phyloP scores from a whole-genome alignment of 495 filamentous ascomycete species.

The Penicillium argentinense region DNA sequence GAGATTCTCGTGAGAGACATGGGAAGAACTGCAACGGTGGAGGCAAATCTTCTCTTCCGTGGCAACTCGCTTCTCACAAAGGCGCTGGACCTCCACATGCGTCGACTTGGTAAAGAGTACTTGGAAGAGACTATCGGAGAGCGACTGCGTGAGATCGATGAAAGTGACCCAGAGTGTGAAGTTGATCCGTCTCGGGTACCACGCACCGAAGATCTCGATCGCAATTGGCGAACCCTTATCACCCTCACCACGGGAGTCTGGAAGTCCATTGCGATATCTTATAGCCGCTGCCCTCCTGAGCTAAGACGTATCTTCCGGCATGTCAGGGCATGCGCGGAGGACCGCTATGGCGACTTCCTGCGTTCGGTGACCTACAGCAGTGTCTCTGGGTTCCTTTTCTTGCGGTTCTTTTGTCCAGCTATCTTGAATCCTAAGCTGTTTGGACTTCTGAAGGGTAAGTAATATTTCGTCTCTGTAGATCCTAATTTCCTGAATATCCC shows the following conservation, averaged over 20 bases:
- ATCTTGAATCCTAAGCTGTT: constrained; percentile 97
- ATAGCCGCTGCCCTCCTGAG: constrained; percentile 75
- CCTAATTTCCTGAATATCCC: background rate
- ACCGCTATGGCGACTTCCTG: constrained; percentile 94
- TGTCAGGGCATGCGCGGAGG: constrained; percentile 89
- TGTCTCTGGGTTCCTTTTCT: constrained; percentile 93
- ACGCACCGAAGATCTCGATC: constrained; percentile 69
- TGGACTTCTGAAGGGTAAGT: constrained; percentile 75
- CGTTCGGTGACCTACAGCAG: constrained; percentile 93
- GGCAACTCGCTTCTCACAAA: constrained; percentile 96
- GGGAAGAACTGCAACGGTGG: constrained; percentile 58
- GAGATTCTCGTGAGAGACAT: constrained; percentile 61
- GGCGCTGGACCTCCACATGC: constrained; percentile 92
- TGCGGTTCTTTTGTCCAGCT: constrained; percentile 94
- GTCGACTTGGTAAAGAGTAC: constrained; percentile 89
- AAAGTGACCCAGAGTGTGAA: constrained; percentile 87
- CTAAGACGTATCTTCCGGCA: constrained; percentile 87
- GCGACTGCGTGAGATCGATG: constrained; percentile 81
- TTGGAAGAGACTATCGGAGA: constrained; percentile 84
- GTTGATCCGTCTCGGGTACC: constrained; percentile 79
- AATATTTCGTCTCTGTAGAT: background rate
- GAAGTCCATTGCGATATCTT: constrained; percentile 74
- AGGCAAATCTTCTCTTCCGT: constrained; percentile 93
- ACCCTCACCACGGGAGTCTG: constrained; percentile 78
- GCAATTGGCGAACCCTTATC: constrained; percentile 82